Conservation (phyloP, 2,329 filamentous ascomycete species). For the Colletotrichum euphorbiae region DNA sequence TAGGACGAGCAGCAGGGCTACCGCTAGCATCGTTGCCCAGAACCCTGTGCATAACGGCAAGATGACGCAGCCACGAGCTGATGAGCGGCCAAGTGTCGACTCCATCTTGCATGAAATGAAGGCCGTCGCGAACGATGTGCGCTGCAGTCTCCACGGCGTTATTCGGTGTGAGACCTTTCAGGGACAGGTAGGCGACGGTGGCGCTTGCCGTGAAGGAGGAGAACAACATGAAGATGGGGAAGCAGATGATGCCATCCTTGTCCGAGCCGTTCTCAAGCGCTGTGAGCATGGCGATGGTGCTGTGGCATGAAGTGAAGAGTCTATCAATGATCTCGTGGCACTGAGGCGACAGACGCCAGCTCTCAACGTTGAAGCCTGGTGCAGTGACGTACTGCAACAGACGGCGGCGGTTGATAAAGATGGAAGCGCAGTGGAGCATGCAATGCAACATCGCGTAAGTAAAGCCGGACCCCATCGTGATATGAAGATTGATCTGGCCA, state of each 20-base stretch:
- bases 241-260: conserved; percentile 69
- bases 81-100: conserved; percentile 71
- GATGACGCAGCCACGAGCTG: conserved; percentile 69
- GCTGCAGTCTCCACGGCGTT: conserved; percentile 68
- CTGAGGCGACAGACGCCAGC: conserved; percentile 63
- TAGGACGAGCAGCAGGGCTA: conserved; percentile 47
- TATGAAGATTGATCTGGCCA: conserved; percentile 70
- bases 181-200: conserved; percentile 71
- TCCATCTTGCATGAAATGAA: conserved; percentile 69
- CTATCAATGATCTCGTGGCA: conserved; percentile 66
- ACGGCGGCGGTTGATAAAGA: conserved; percentile 70
- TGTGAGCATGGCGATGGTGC: conserved; percentile 66
- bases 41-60: conserved; percentile 72
- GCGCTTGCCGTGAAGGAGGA: conserved; percentile 71
- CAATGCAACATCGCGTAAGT: conserved; percentile 73
- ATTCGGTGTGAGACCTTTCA: conserved; percentile 68
- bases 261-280: conserved; percentile 68
- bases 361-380: conserved; percentile 63
- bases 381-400: conserved; percentile 69
- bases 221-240: conserved; percentile 73
- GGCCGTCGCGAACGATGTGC: conserved; percentile 67
- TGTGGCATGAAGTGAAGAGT: conserved; percentile 69
- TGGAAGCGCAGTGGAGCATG: conserved; percentile 69
- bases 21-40: conserved; percentile 63
- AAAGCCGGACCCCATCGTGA: conserved; percentile 73